These are phyloP conservation scores for Aspergillus sp. DNA, from an alignment of 2,329 filamentous ascomycete species.

Conservation along the genomic window DNA sequence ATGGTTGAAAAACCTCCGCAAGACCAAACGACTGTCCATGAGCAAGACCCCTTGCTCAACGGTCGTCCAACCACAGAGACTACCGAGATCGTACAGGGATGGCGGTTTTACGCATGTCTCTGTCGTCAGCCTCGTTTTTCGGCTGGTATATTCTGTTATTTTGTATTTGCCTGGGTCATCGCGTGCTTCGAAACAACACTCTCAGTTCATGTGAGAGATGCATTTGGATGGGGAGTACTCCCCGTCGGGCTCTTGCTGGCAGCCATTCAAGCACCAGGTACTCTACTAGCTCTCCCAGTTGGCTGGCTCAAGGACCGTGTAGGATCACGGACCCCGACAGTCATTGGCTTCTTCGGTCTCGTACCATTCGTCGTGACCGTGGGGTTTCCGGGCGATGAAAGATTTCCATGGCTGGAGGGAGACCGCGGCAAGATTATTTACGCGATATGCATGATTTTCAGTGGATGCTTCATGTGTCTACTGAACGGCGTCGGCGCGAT, in stretches of 20 bases:
- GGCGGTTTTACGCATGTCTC: no score
- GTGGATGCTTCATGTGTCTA: constrained; percentile 1
- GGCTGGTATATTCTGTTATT: constrained; percentile 3
- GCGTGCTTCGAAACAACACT: constrained; percentile 17
- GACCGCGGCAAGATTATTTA: background rate
- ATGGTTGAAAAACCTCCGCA: constrained; percentile 20
- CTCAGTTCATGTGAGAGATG: constrained; percentile 13
- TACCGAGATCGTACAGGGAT: no score
- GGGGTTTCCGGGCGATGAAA: constrained; percentile 1
- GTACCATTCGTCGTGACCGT: constrained; percentile 6
- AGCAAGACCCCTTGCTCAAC: no score
- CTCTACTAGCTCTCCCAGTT: constrained; percentile 6
- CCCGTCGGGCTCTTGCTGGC: constrained; percentile 12
- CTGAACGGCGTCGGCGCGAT: constrained; percentile 1
- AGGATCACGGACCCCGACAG: constrained; percentile 7
- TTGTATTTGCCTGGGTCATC: constrained; percentile 1
- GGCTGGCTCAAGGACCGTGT: constrained; percentile 14
- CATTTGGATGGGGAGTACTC: constrained; percentile 15
- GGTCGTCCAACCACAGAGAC: no score
- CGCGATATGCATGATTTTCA: background rate
- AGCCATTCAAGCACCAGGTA: constrained; percentile 9
- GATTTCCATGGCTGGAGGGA: constrained; percentile 1
- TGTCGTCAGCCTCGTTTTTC: constrained; percentile 1
- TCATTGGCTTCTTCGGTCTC: constrained; percentile 2
- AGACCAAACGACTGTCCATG: no score